Evolutionary conservation across 2,329 filamentous ascomycete genomes (phyloP).

Genomic region (Waltergamsia citrina): DNA sequence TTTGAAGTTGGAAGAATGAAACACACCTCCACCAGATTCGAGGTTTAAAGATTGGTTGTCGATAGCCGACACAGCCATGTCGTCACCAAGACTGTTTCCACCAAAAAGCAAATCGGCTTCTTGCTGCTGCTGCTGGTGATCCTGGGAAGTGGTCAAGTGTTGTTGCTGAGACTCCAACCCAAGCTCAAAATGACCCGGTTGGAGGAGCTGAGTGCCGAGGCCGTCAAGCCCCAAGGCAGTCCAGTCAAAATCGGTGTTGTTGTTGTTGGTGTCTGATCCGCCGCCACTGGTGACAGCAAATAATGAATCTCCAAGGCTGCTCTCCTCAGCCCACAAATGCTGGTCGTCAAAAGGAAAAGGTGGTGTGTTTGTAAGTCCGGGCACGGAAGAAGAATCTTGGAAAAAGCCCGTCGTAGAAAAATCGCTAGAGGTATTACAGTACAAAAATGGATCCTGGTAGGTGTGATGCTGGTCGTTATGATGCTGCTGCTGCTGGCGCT

Average conservation of each 20-base stretch:
- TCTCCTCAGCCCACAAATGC: background rate
- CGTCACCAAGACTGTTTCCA: too few species aligned
- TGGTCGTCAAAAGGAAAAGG: slow-evolving; percentile 1
- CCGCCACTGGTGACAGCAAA: slow-evolving; percentile 1
- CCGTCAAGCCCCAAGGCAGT: slow-evolving; percentile 3
- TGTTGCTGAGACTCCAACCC: background rate
- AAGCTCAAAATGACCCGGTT: background rate
- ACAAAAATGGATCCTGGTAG: too few species aligned
- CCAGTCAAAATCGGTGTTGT: slow-evolving; percentile 4
- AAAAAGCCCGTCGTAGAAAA: background rate
- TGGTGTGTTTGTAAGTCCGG: background rate
- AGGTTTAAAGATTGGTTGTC: background rate
- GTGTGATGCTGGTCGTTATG: slow-evolving; percentile 3
- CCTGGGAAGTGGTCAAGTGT: background rate
- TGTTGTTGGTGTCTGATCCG: background rate
- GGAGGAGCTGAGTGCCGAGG: slow-evolving; percentile 5
- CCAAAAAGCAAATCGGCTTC: background rate
- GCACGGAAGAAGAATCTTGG: too few species aligned
- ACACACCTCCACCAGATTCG: slow-evolving; percentile 1
- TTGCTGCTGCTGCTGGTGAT: slow-evolving; percentile 1
- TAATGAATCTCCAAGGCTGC: background rate
- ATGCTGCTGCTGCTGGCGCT: slow-evolving; percentile 6
- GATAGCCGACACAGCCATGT: background rate
- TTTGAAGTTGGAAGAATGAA: background rate
- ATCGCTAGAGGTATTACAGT: too few species aligned